Evolutionary conservation across 768 basidiomycete genomes (phyloP).

Genomic region (Russula foetens): DNA sequence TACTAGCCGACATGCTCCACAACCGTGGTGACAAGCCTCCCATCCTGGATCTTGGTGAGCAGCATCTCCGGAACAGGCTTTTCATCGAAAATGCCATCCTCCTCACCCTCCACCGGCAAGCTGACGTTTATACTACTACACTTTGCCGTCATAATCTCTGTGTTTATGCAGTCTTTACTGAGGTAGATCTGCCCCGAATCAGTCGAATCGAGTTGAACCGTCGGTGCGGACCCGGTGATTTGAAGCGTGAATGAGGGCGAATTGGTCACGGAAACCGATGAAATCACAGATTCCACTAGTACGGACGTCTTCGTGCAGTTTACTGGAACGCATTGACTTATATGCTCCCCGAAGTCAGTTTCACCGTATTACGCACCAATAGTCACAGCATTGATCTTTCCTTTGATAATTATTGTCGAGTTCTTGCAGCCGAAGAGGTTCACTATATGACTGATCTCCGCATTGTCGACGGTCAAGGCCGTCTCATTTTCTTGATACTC

Average conservation of each 20-base stretch:
- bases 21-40: slow-evolving; percentile 80
- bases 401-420: slow-evolving; percentile 71
- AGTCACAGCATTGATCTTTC: slow-evolving; percentile 92
- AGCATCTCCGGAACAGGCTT: slow-evolving; percentile 94
- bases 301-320: slow-evolving; percentile 85
- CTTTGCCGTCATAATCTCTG: slow-evolving; percentile 91
- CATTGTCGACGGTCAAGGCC: slow-evolving; percentile 63
- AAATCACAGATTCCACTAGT: slow-evolving; percentile 89
- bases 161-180: slow-evolving; percentile 67
- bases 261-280: slow-evolving; percentile 78
- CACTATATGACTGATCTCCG: slow-evolving; percentile 72
- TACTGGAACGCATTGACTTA: slow-evolving; percentile 39
- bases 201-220: slow-evolving; percentile 88
- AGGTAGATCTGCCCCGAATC: slow-evolving; percentile 95
- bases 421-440: slow-evolving; percentile 91
- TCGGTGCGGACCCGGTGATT: slow-evolving; percentile 83
- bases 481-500: slow-evolving; percentile 87
- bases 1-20: slow-evolving; percentile 73
- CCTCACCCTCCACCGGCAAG: slow-evolving; percentile 77
- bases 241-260: slow-evolving; percentile 93
- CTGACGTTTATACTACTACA: slow-evolving; percentile 90
- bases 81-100: slow-evolving; percentile 89
- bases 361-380: slow-evolving; percentile 51
- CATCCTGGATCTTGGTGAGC: slow-evolving; percentile 69
- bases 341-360: background rate